Base-by-base conservation (phyloP, 2,329 filamentous ascomycete genomes). In the Metarhizium sp. region DNA sequence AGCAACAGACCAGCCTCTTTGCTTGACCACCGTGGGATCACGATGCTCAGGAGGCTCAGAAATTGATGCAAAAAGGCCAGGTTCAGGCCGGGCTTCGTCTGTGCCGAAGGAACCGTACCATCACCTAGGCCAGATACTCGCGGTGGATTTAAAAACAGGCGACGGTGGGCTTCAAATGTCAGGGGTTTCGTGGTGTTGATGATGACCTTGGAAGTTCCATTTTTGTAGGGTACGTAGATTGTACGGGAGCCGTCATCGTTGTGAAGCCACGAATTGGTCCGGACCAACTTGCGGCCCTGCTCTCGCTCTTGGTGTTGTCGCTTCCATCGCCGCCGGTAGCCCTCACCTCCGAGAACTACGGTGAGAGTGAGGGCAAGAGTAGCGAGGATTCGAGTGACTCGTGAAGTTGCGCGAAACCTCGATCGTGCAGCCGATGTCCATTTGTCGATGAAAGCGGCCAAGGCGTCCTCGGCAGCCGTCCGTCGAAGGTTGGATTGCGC, bases 41-140 rank as follows among this genome's bases (percentile, higher is more conserved):
- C 95, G 67, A 99, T 97, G 72, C 91, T 96, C 74, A 97, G 84
- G 54, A 99, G 75, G 66, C 92, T 96, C 52, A 97, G 78, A 64
- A 99, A 97, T 71, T 99, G 94, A 69, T 99, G 94, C 53, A 99
- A 72, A 65, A 99, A 99, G 11, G 94, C 94, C 57, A 99, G 78
- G 67, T 99, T 99, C 43, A 99, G 75, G 0, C 94, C 94, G 0
- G 94, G 91, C 69, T 96, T 97, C 3, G 92, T 92, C 68, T 95
- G 89, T 10, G 89, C 82, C 2, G 92, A 89, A 16, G 94, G 94
- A 6, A 95, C 90, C 47, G 80, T 79, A 14, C 85, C 84, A 68
- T 91, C 85, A 43, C 80, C 78, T 50, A 94, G 78, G 1, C 90
- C 87, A 13, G 90, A 88, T 18, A 91, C 88, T 58, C 90, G 80